Evolutionary conservation across 2,329 filamentous ascomycete genomes (phyloP), one percentile per base, ranked within the genome.

Genomic region (Talaromyces sp.): DNA sequence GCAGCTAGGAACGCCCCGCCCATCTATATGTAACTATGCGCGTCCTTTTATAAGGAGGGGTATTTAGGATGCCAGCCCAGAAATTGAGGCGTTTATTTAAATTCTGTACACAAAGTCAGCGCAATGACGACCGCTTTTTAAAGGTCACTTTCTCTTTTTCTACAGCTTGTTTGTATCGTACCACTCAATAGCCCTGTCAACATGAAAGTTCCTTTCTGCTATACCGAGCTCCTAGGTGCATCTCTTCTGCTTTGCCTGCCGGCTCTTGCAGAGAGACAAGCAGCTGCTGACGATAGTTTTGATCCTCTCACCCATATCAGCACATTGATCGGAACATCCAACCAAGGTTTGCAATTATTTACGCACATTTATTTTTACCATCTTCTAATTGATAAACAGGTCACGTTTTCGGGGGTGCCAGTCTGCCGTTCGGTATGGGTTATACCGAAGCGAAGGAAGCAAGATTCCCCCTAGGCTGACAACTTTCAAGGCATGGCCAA

Each of bases 391-490:
- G n/a, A 43, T 35, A 13, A 51, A 64, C 24, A 72, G 83, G 83
- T 46, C 83, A 86, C 70, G 83, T 84, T 31, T 85, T 85, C 61
- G 77, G 82, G 3, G 83, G 83, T 14, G 82, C 82, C 13, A 82
- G 80, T 3, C 66, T 82, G 50, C 83, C 82, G 3, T 85, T 82
- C 65, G 77, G 78, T 77, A 63, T 67, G 71, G 46, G 13, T 3
- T 1, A 26, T 21, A 31, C 24, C 14, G 49, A 8, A 19, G 10
- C 7, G 10, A 43, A 14, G n/a, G 4, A 3, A 54, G 6, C 7
- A 35, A 13, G 17, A 21, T 55, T 17, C 3, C 35, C 2, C 14
- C 24, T 52, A 14, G 10, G 17, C 49, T 4, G 49, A 11, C 24
- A 57, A 17, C 14, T 53, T 27, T 19, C 14, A 6, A 72, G 82